Evolutionary conservation across 352 stramenopile species (phyloP).

Genomic region (Sclerospora graminicola): DNA sequence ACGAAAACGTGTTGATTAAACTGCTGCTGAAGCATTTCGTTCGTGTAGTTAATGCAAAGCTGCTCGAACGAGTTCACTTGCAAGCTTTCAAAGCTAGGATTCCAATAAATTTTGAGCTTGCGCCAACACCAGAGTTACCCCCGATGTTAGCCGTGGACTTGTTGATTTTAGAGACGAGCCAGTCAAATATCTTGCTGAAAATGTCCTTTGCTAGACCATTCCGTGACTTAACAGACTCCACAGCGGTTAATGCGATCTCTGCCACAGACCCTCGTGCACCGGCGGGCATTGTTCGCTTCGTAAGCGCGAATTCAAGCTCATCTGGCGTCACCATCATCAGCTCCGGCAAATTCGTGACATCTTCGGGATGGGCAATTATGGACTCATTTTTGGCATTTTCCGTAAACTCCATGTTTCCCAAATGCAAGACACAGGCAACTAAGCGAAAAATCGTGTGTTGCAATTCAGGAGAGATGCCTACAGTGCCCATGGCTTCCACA

Average conservation of each 20-base stretch:
- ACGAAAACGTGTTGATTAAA: constrained; percentile 97
- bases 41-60: constrained; percentile 95
- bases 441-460: constrained; percentile 93
- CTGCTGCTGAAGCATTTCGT: constrained; percentile 92
- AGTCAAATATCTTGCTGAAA: constrained; percentile 95
- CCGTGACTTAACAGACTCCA: constrained; percentile 79
- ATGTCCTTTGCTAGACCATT: constrained; percentile 95
- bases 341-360: constrained; percentile 64
- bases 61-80: constrained; percentile 93
- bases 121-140: constrained; percentile 8
- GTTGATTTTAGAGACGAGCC: constrained; percentile 93
- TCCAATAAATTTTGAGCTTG: constrained; percentile 81
- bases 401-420: constrained; percentile 93
- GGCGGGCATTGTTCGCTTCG: constrained; percentile 81
- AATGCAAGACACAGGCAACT: constrained; percentile 93
- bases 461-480: constrained; percentile 84
- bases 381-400: constrained; percentile 83
- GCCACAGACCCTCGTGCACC: constrained; percentile 77
- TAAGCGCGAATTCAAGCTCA: constrained; percentile 85
- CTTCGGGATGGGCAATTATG: constrained; percentile 47
- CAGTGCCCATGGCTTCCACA: constrained; percentile 86
- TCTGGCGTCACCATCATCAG: constrained; percentile 78
- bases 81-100: constrained; percentile 94
- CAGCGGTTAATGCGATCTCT: constrained; percentile 70
- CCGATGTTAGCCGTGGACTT: constrained; percentile 70